Base-by-base conservation (phyloP, 768 basidiomycete genomes). In the Gymnopilus dilepis region DNA sequence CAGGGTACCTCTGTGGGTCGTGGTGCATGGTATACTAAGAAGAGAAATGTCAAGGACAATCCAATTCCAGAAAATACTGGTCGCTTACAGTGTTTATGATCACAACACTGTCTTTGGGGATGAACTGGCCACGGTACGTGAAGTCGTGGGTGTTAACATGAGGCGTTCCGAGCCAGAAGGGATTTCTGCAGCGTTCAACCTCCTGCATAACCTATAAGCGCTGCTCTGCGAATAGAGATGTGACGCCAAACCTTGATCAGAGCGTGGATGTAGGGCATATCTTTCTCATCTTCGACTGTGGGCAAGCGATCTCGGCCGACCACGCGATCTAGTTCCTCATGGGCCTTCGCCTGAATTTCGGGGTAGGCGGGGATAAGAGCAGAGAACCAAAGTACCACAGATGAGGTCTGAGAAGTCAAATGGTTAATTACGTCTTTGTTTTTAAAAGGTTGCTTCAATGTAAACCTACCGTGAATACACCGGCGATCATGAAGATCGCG, bases 401-500 rank as follows among this genome's bases (percentile, higher is more conserved):
- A 72, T 24, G 77, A 69, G 1, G 76, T 76, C 77, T 78, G 30
- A 31, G 5, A 45, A 34, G n/a, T n/a, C n/a, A n/a, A 8, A 53
- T 42, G 38, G 24, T 24, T 34, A 40, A 40, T n/a, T n/a, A n/a
- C n/a, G 21, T 3, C 7, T 43, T 28, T 2, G 19, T 37, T 47
- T 7, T 31, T n/a, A n/a, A n/a, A 41, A 30, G 31, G 6, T 5
- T 19, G 40, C 50, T 64, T 13, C 7, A 33, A 28, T 30, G 8
- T 12, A 22, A 15, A 15, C 43, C 9, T 38, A 79, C 80, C 30
- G 81, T 76, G 58, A 82, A 75, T n/a, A 82, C 77, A 12, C 81
- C 81, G 4, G 77, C 81, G 11, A 81, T 76, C 72, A 78, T 80
- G 62, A 82, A 81, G 3, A 74, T 78, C 3, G 77, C 69, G 19